These are phyloP conservation scores for Leccinum fallax DNA, from an alignment of 1,284 basidiomycete species.

Conservation along the genomic window DNA sequence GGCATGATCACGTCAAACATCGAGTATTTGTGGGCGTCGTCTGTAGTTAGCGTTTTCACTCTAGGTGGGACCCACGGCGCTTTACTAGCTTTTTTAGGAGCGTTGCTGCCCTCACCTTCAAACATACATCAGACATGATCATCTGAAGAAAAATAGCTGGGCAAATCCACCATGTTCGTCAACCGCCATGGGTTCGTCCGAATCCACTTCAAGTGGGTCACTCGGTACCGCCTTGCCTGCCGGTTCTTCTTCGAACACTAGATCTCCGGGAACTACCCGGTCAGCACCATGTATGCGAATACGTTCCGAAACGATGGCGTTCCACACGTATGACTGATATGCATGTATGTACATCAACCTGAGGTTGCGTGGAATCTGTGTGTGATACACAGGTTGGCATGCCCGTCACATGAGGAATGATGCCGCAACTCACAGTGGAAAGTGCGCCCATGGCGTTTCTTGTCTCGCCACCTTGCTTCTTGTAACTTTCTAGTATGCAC, in stretches of 20 bases:
- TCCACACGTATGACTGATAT: conserved; percentile 99
- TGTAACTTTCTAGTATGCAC: conserved; percentile 88
- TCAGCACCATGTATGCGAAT: conserved; percentile 79
- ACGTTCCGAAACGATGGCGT: conserved; percentile 91
- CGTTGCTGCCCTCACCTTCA: conserved; percentile 32
- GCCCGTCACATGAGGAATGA: not conserved
- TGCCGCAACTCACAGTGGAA: conserved; percentile 65
- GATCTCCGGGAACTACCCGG: conserved; percentile 82
- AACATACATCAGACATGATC: conserved; percentile 12
- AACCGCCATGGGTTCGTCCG: conserved; percentile 38
- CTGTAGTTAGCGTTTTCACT: conserved; percentile 77
- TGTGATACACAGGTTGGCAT: not conserved
- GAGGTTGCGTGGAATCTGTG: conserved; percentile 91
- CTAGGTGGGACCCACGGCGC: conserved; percentile 60
- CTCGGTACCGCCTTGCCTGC: conserved; percentile 33
- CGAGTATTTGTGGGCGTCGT: conserved; percentile 76
- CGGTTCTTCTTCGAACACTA: conserved; percentile 66
- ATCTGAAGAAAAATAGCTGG: conserved; percentile 1
- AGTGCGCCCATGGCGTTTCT: conserved; percentile 86
- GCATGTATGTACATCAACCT: conserved; percentile 98
- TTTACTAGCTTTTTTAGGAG: conserved; percentile 46
- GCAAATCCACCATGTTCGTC: conserved; percentile 47
- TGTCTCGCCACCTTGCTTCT: conserved; percentile 75
- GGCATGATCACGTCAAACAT: conserved; percentile 97
- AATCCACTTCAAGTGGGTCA: conserved; percentile 40